Evolutionary conservation across 495 filamentous ascomycete species (phyloP), one percentile per base, ranked within the genome.

Genomic region (Bathelium albidoporum): DNA sequence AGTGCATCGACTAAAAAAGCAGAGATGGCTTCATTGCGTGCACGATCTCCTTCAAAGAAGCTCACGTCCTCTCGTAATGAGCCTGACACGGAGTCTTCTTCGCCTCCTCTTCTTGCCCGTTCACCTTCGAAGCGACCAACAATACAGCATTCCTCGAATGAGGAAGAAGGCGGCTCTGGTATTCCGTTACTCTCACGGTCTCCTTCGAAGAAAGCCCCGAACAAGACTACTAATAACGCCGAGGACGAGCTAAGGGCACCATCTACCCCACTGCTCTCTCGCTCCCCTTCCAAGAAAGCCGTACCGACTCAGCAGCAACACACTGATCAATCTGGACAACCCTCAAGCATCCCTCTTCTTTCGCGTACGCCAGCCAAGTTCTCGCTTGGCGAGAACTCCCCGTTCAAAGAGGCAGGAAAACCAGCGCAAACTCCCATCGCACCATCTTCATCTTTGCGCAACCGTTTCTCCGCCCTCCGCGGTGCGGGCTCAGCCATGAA

Each of bases 401-500:
- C 32, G 2, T 77, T 75, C 32, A 82, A 70, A 49, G 28, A 28
- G 18, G 9, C 39, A n/a, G 43, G 20, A 26, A 55, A 55, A 24
- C 20, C 24, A 53, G 36, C 28, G 61, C 68, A 53, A 58, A 64
- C 58, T 67, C 70, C 39, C 64, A 68, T 60, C 55, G 64, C n/a
- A 68, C 69, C 64, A 73, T 68, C 59, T 4, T 65, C 65, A 12
- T 72, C 66, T 2, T 45, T 69, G 12, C 61, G 69, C 49, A 64
- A 45, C 12, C 65, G 65, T 9, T 55, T 55, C 20, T 26, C 49
- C 10, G 49, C 49, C 4, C 49, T 55, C 7, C 49, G 49, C 24
- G 26, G 44, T 64, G 28, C 62, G 9, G 16, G 22, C 0, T 70
- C 71, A 39, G 74, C 76, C 39, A 75, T 87, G 45, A 85, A 82